Evolutionary conservation across 192 early-diverging fungal genomes (phyloP).

Genomic region (Glomus cerebriforme): DNA sequence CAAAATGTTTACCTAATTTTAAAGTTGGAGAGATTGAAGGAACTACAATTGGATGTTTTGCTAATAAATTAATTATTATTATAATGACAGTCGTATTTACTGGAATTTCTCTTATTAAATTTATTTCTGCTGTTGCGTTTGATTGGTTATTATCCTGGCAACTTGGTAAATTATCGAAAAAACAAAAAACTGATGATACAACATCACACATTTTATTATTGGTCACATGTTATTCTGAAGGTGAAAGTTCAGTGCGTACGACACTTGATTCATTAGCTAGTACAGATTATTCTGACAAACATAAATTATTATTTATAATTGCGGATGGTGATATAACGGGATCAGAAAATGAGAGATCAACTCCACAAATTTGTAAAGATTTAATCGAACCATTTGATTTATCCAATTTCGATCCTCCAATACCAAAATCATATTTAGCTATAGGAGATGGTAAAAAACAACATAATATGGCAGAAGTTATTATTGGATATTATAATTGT

Average conservation of each 20-base stretch:
- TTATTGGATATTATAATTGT: conserved; percentile 74
- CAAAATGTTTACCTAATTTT: conserved; percentile 31
- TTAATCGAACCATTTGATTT: conserved; percentile 67
- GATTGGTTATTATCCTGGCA: conserved; percentile 45
- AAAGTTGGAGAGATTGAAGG: conserved; percentile 43
- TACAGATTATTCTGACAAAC: conserved; percentile 80
- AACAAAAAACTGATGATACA: conserved; percentile 26
- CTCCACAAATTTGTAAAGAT: conserved; percentile 77
- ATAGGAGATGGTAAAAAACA: conserved; percentile 82
- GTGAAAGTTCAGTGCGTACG: conserved; percentile 72
- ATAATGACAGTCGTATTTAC: conserved; percentile 33
- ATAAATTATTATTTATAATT: conserved; percentile 84
- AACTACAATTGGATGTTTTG: conserved; percentile 47
- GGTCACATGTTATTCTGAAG: conserved; percentile 94
- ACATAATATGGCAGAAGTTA: conserved; percentile 83
- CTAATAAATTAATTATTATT: conserved; percentile 31
- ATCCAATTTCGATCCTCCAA: conserved; percentile 65
- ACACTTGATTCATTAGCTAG: conserved; percentile 85
- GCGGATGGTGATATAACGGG: conserved; percentile 93
- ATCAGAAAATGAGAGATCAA: conserved; percentile 68
- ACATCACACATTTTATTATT: conserved; percentile 65
- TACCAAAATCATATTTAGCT: conserved; percentile 76
- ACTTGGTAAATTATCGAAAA: conserved; percentile 38
- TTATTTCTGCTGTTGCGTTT: conserved; percentile 44
- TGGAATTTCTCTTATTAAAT: conserved; percentile 42